phyloP scores from a whole-genome alignment of 208 protist genomes.

The Acanthamoeba culbertsoni region DNA sequence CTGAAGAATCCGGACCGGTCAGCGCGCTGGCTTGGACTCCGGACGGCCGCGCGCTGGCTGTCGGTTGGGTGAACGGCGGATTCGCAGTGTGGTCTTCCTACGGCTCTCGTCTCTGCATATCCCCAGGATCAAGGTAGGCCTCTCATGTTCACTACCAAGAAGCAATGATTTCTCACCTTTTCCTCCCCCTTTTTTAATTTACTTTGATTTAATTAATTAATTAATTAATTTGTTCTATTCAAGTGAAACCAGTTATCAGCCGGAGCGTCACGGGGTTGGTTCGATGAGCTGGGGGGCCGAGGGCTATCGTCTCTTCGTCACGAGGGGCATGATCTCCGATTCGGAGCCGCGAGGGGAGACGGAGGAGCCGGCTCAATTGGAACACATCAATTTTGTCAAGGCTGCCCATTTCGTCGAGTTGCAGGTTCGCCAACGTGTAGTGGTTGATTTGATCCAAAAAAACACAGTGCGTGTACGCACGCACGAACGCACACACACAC shows the following conservation, averaged over 20 bases:
- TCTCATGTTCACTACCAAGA: no score
- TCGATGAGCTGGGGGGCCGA: neutral
- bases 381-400: slow-evolving; percentile 22
- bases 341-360: neutral
- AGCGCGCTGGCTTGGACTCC: neutral
- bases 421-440: neutral
- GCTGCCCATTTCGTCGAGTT: slow-evolving; percentile 16
- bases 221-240: neutral
- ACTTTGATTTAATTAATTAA: no score
- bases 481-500: neutral
- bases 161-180: no score
- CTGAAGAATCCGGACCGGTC: neutral
- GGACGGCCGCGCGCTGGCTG: neutral
- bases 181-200: no score
- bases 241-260: neutral
- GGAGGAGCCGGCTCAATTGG: neutral
- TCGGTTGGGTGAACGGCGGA: neutral
- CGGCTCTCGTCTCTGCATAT: neutral
- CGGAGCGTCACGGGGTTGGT: neutral
- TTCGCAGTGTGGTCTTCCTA: slow-evolving; percentile 19
- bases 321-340: neutral
- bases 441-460: no score
- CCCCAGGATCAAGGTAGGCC: neutral
- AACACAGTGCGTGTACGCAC: no score
- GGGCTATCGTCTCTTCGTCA: neutral